A percentile compares a stretch with the other conserved stretches of the same genome.
phyloP scores from a whole-genome alignment of 495 filamentous ascomycete genomes.

The Neurospora africana region DNA sequence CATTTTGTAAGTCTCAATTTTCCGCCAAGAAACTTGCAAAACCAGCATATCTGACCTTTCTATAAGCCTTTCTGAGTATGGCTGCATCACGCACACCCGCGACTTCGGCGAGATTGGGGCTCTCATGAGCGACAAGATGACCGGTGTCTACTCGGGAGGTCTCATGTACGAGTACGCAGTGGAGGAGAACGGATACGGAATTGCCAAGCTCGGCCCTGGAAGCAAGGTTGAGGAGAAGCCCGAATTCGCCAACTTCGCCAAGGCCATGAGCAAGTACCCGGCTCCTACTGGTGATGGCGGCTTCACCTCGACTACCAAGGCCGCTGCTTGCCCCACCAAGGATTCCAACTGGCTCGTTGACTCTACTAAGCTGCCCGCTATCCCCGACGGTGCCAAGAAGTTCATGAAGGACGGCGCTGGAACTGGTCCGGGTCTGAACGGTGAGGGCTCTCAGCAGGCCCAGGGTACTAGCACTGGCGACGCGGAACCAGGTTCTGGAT shows the following conservation, averaged over 20 bases:
- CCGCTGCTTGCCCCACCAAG: slow-evolving; percentile 58
- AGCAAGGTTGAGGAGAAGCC: slow-evolving; percentile 37
- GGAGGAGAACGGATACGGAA: slow-evolving; percentile 66
- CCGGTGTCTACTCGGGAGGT: slow-evolving; percentile 84
- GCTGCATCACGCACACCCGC: slow-evolving; percentile 71
- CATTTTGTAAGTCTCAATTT: slow-evolving; percentile 47
- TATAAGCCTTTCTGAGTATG: slow-evolving; percentile 71
- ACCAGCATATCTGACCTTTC: slow-evolving; percentile 8
- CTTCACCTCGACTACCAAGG: slow-evolving; percentile 55
- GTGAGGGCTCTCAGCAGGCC: slow-evolving; percentile 61
- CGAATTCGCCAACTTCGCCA: slow-evolving; percentile 55
- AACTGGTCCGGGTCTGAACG: slow-evolving; percentile 57
- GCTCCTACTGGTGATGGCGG: slow-evolving; percentile 67
- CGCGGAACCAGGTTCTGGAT: slow-evolving; percentile 53
- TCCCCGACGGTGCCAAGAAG: slow-evolving; percentile 55
- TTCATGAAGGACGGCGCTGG: slow-evolving; percentile 69
- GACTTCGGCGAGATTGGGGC: slow-evolving; percentile 70
- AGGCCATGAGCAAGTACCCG: slow-evolving; percentile 49
- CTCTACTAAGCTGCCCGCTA: slow-evolving; percentile 54
- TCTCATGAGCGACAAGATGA: slow-evolving; percentile 80
- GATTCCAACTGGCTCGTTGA: slow-evolving; percentile 66
- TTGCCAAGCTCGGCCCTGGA: slow-evolving; percentile 56
- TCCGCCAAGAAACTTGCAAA: background rate
- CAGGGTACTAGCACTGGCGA: slow-evolving; percentile 49
- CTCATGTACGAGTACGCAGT: slow-evolving; percentile 92